Percentiles rank a stretch among this genome's conserved stretches.
These are phyloP conservation scores for Paulownia fortunei DNA, from an alignment of 257 asterid species.

Conservation along the genomic window DNA sequence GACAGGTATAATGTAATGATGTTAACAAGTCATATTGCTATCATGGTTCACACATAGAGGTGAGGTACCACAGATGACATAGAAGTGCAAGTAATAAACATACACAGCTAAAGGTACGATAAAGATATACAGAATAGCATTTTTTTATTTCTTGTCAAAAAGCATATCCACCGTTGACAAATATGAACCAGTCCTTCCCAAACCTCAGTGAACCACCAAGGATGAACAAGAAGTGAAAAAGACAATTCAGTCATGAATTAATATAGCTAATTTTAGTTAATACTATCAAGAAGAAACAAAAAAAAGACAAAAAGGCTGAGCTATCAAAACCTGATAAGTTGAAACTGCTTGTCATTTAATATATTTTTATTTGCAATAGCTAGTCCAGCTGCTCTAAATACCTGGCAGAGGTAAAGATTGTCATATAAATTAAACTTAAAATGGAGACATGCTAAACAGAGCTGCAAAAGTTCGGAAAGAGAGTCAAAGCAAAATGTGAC, in stretches of 20 bases:
- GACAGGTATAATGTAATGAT: neutral
- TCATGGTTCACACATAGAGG: neutral
- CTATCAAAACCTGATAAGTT: slow-evolving; percentile 77
- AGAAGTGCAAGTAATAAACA: neutral
- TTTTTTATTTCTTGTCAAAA: neutral
- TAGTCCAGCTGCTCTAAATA: slow-evolving; percentile 82
- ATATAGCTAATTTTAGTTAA: neutral
- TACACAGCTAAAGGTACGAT: too few relatives aligned
- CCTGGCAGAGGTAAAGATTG: slow-evolving; percentile 44
- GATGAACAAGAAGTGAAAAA: neutral
- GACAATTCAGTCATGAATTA: neutral
- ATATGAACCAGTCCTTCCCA: neutral
- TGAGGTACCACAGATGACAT: neutral
- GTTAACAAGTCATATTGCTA: neutral
- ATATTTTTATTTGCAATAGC: slow-evolving; percentile 76
- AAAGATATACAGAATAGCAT: neutral
- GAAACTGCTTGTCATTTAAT: slow-evolving; percentile 93
- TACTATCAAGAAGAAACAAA: slow-evolving; percentile 9
- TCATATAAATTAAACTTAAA: slow-evolving; percentile 27
- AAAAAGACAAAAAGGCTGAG: neutral
- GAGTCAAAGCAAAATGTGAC: slow-evolving; percentile 9
- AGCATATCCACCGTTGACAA: neutral
- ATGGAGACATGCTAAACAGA: neutral
- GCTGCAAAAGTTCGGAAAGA: slow-evolving; percentile 21
- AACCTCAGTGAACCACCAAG: neutral